These are phyloP conservation scores for Parasarocladium wereldwijsianum DNA, from an alignment of 2,329 filamentous ascomycete genomes.

Conservation along the genomic window DNA sequence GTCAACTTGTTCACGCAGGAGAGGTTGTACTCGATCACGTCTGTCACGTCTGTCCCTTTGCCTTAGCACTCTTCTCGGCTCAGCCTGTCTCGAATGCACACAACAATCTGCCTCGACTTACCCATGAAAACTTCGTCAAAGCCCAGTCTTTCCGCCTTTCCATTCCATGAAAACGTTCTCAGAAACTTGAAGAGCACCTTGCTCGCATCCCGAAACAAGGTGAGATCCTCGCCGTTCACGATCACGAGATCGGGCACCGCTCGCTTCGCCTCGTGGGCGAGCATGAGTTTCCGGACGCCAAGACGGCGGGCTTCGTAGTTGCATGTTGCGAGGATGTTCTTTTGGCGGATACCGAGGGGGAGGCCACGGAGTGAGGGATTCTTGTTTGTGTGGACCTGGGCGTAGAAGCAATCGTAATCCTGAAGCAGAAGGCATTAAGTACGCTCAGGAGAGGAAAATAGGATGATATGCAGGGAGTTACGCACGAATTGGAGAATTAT, in stretches of 20 bases:
- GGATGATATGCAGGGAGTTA: constrained; percentile 6
- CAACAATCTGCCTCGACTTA: constrained; percentile 12
- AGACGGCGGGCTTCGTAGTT: constrained; percentile 77
- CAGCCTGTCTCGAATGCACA: constrained; percentile 1
- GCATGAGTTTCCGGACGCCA: constrained; percentile 70
- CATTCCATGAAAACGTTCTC: constrained; percentile 60
- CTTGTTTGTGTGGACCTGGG: constrained; percentile 74
- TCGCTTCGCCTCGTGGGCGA: constrained; percentile 66
- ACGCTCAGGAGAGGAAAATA: constrained; percentile 1
- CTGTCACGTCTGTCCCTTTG: constrained; percentile 59
- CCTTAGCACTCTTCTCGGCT: neutral
- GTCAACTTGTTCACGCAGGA: constrained; percentile 52
- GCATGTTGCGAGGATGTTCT: constrained; percentile 83
- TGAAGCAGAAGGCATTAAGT: constrained; percentile 13
- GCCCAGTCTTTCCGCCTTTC: constrained; percentile 65
- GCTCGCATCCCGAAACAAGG: constrained; percentile 71
- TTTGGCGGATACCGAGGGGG: constrained; percentile 78
- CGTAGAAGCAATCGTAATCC: constrained; percentile 91
- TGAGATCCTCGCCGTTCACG: constrained; percentile 74
- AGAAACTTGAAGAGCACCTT: constrained; percentile 68
- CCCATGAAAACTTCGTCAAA: constrained; percentile 68
- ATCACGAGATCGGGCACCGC: constrained; percentile 75
- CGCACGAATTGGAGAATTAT: constrained; percentile 72
- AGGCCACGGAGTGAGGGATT: constrained; percentile 56
- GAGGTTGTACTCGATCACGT: constrained; percentile 72